Percentiles rank a stretch among this genome's conserved stretches.
phyloP scores from a whole-genome alignment of 2,329 filamentous ascomycete species.

The Lecanicillium sp. region DNA sequence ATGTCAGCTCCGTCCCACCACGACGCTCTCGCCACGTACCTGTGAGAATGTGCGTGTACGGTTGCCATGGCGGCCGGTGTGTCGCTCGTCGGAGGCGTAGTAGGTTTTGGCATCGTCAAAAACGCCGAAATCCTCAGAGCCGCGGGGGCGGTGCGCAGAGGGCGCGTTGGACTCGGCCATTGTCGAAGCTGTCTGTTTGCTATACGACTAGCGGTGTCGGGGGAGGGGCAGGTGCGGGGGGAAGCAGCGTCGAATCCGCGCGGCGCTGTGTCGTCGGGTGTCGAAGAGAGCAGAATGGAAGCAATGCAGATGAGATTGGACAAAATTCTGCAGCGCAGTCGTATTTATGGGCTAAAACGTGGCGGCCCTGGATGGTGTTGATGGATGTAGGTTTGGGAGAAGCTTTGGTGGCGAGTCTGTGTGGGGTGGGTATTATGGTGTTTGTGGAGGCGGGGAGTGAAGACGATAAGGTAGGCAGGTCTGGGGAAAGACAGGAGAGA shows the following conservation, averaged over 20 bases:
- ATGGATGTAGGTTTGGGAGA: not conserved
- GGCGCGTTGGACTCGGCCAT: slow-evolving; percentile 12
- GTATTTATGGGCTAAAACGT: not conserved
- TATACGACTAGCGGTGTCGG: slow-evolving; percentile 11
- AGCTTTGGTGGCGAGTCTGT: slow-evolving; percentile 6
- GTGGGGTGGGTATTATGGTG: not conserved
- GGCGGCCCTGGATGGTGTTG: not conserved
- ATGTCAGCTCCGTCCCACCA: slow-evolving; percentile 22
- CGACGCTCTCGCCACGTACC: slow-evolving; percentile 27
- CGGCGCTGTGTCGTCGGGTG: not conserved
- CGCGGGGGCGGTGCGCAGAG: slow-evolving; percentile 17
- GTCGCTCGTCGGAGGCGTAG: slow-evolving; percentile 51
- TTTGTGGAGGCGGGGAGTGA: not conserved
- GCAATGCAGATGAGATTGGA: not conserved
- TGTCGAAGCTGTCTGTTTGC: slow-evolving; percentile 3
- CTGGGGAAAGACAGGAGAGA: slow-evolving; percentile 1
- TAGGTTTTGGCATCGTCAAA: slow-evolving; percentile 55
- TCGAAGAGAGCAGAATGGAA: not conserved
- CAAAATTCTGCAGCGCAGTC: not conserved
- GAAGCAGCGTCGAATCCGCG: slow-evolving; percentile 1
- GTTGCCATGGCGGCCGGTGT: slow-evolving; percentile 41
- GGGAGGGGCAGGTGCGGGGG: slow-evolving; percentile 1
- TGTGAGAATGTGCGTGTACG: slow-evolving; percentile 54
- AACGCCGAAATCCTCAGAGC: slow-evolving; percentile 43
- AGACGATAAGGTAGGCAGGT: not conserved